Evolutionary conservation across 345 rosid species (phyloP).

Genomic region (Brassica cretica): DNA sequence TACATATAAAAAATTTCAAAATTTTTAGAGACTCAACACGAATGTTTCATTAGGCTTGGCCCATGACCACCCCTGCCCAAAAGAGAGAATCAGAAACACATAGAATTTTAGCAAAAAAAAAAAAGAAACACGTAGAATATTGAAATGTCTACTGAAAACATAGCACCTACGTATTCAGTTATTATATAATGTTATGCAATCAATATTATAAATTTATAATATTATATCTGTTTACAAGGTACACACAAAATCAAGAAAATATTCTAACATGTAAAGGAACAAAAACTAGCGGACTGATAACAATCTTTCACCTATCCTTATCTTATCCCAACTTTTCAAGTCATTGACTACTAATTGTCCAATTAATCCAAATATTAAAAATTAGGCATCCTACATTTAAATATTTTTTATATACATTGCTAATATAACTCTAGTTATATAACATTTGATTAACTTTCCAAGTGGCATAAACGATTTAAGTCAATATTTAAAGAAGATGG

Average conservation of each 20-base stretch:
- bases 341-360: conserved; percentile 24
- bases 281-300: neutral
- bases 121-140: conserved; percentile 9
- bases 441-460: conserved; percentile 19
- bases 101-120: too few species aligned
- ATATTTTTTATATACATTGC: neutral
- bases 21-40: too few species aligned
- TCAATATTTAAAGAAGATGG: neutral
- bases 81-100: neutral
- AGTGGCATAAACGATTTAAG: neutral
- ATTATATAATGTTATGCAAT: neutral
- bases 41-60: too few species aligned
- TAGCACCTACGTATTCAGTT: neutral
- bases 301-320: conserved; percentile 31
- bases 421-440: neutral
- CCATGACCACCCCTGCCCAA: neutral
- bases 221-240: neutral
- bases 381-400: conserved; percentile 1
- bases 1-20: too few species aligned
- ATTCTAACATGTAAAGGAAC: neutral
- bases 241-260: neutral
- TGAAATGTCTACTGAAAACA: conserved; percentile 17
- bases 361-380: neutral
- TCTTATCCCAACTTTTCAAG: conserved; percentile 32
- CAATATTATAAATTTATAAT: neutral